These are phyloP conservation scores for Oldenlandia corymbosa DNA, from an alignment of 257 asterid genomes.

Conservation along the genomic window DNA sequence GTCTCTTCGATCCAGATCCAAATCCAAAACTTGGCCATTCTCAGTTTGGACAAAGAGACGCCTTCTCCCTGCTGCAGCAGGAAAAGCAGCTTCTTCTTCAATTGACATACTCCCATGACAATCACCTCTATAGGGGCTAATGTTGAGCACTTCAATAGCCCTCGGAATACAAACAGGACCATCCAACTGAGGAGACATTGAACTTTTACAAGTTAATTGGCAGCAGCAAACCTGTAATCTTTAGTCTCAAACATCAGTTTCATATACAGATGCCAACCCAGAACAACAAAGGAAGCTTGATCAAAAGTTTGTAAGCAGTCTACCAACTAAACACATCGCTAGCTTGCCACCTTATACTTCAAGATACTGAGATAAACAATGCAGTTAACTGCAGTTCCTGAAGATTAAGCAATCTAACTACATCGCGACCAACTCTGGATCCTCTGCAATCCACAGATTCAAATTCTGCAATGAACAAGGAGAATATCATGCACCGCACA, in stretches of 20 bases:
- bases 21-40: constrained; percentile 80
- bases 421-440: neutral
- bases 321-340: neutral
- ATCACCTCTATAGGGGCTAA: constrained; percentile 55
- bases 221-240: constrained; percentile 4
- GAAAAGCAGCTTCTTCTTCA: constrained; percentile 42
- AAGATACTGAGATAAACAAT: neutral
- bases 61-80: constrained; percentile 34
- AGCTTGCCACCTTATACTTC: neutral
- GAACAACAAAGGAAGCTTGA: neutral
- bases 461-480: neutral
- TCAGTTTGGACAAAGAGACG: constrained; percentile 91
- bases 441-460: neutral
- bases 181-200: constrained; percentile 69
- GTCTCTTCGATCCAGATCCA: constrained; percentile 85
- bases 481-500: neutral
- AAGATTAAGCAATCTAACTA: neutral
- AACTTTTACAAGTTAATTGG: neutral
- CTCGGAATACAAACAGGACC: constrained; percentile 88
- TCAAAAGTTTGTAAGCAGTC: neutral
- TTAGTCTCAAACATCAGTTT: constrained; percentile 1
- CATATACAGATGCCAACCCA: neutral
- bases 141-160: constrained; percentile 75
- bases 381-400: neutral
- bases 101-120: constrained; percentile 51